Evolutionary conservation across 352 stramenopile genomes (phyloP).

Genomic region (Elongisporangium anandrum): DNA sequence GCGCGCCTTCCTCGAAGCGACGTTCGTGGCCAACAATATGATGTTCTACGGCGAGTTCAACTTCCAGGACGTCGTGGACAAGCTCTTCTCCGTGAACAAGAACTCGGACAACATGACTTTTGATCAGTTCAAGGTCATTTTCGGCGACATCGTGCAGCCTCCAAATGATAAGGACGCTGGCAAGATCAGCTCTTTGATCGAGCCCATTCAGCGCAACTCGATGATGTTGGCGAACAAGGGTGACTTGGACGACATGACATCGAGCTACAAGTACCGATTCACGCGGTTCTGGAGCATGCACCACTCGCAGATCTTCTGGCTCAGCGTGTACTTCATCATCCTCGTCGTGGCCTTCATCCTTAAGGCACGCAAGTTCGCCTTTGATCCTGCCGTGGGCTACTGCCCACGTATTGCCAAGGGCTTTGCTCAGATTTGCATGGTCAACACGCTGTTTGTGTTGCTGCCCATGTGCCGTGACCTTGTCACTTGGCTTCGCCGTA

Average conservation of each 20-base stretch:
- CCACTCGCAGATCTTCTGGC: conserved; percentile 42
- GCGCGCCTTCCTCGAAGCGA: conserved; percentile 49
- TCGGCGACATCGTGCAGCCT: conserved; percentile 25
- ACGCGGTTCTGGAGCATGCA: conserved; percentile 41
- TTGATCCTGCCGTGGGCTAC: conserved; percentile 50
- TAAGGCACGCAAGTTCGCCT: conserved; percentile 31
- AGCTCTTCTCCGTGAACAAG: conserved; percentile 40
- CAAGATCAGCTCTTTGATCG: conserved; percentile 1
- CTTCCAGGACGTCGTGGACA: conserved; percentile 40
- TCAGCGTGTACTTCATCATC: conserved; percentile 34
- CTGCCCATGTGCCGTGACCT: conserved; percentile 74
- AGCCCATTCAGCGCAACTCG: conserved; percentile 4
- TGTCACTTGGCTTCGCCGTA: conserved; percentile 41
- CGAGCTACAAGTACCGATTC: conserved; percentile 9
- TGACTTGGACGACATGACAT: not conserved
- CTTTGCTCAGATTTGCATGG: conserved; percentile 64
- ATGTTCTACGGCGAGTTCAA: conserved; percentile 45
- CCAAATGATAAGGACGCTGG: conserved; percentile 13
- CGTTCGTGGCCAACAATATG: conserved; percentile 48
- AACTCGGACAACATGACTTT: conserved; percentile 49
- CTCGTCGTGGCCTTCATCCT: conserved; percentile 41
- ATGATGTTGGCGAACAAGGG: not conserved
- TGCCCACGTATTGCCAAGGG: conserved; percentile 57
- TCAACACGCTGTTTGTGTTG: conserved; percentile 73
- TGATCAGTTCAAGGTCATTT: conserved; percentile 42